Evolutionary conservation across 768 basidiomycete genomes (phyloP), one percentile per base, ranked within the genome.

Genomic region (Xanthoconium stramineum): DNA sequence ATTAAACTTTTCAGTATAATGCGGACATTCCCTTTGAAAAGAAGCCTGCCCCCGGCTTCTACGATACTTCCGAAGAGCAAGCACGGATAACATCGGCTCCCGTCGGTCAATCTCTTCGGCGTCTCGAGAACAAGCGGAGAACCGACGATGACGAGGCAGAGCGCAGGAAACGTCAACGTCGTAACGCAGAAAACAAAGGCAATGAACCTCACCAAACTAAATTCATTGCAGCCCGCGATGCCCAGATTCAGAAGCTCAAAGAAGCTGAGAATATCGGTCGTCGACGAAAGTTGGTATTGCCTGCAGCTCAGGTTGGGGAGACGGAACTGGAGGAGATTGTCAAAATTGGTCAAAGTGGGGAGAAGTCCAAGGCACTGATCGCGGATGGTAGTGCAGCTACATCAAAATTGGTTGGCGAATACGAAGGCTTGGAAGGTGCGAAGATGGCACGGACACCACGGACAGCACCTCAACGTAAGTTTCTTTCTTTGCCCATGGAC

Each of bases 1-100:
- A 6, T 24, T 17, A 29, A 49, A 15, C 40, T 29, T 7, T 61
- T 33, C 61, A 97, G 91, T 99, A 98, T 75, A 99, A 98, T 66
- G 85, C 94, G 49, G 97, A 99, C 68, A 97, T 98, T 62, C 97
- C 97, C 0, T 98, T 98, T 69, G 97, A 99, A 76, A 98, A 98
- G 77, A 91, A 91, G 67, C 81, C 97, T 0, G 94, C 93, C 0
- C 75, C 95, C 11, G 97, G 97, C 0, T 99, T 99, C 75, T 99
- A 98, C 72, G 97, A 99, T 69, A 94, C 92, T 3, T 82, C 88
- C 0, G 97, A 96, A 62, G 97, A 99, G 68, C 88, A 94, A 65
- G 88, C 93, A 6, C 88, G 91, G 47, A 77, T 86, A 38, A 84
- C 89, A 14, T 78, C 84, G n/a, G 93, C 96, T 0, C 96, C 91